Evolutionary conservation across 31 red algal genomes (phyloP).

Genomic region (Odonthalia washingtoniensis): DNA sequence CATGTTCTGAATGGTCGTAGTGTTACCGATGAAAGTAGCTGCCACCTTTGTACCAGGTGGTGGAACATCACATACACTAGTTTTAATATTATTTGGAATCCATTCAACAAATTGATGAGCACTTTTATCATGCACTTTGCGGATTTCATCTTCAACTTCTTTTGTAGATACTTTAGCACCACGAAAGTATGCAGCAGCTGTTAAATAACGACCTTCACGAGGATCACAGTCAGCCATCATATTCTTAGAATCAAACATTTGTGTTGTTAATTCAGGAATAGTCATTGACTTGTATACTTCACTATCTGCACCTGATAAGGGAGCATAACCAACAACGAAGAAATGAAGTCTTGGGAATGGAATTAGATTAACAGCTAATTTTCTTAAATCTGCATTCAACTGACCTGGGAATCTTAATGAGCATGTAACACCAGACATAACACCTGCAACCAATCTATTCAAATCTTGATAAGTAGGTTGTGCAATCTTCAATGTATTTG

Average conservation of each 20-base stretch:
- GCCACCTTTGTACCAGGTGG: slow-evolving; percentile 85
- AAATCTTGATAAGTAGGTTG: slow-evolving; percentile 86
- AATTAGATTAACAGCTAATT: slow-evolving; percentile 97
- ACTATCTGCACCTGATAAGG: slow-evolving; percentile 66
- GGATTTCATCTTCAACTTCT: slow-evolving; percentile 98
- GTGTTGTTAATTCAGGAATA: slow-evolving; percentile 91
- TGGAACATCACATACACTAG: slow-evolving; percentile 94
- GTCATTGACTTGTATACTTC: slow-evolving; percentile 85
- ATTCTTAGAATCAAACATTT: slow-evolving; percentile 97
- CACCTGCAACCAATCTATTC: slow-evolving; percentile 92
- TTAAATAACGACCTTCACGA: slow-evolving; percentile 96
- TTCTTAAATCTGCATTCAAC: slow-evolving; percentile 98
- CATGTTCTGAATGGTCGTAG: slow-evolving; percentile 96
- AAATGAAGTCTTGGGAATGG: slow-evolving; percentile 99
- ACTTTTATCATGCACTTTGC: slow-evolving; percentile 94
- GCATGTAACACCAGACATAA: slow-evolving; percentile 99
- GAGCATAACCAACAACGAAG: slow-evolving; percentile 95
- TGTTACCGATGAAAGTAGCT: slow-evolving; percentile 96
- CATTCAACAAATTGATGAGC: slow-evolving; percentile 95
- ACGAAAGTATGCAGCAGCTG: slow-evolving; percentile 98
- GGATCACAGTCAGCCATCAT: slow-evolving; percentile 98
- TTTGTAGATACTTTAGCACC: slow-evolving; percentile 94
- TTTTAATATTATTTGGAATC: slow-evolving; percentile 99
- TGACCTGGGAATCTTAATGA: slow-evolving; percentile 98
- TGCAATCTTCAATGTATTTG: slow-evolving; percentile 83